These are phyloP conservation scores for Stagonosporopsis chrysanthemi DNA, from an alignment of 2,329 filamentous ascomycete species.

Conservation along the genomic window DNA sequence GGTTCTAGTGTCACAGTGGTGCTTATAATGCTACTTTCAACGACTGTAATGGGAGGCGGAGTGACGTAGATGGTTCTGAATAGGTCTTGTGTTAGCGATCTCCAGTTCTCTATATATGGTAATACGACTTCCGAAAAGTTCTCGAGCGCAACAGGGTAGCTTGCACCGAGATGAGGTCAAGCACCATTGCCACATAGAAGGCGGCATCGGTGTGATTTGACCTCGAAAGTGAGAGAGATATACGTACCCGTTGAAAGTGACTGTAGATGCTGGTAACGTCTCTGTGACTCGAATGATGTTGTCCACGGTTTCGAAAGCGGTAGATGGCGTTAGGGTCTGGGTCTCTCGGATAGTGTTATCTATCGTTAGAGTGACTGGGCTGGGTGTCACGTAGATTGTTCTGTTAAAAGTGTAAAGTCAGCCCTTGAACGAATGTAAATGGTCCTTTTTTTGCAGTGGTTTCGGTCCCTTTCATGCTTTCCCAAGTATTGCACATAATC, in stretches of 20 bases:
- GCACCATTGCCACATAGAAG: no score
- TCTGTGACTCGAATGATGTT: conserved; percentile 2
- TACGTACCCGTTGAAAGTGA: conserved; percentile 9
- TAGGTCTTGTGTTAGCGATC: not conserved
- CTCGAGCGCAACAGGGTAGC: no score
- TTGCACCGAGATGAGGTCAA: no score
- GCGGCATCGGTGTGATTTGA: no score
- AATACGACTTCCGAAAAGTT: not conserved
- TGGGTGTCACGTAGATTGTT: conserved; percentile 1
- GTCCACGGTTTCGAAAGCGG: not conserved
- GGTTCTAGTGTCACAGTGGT: conserved; percentile 9
- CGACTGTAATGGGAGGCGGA: conserved; percentile 4
- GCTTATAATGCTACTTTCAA: conserved; percentile 7
- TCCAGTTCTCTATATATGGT: not conserved
- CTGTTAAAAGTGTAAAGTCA: not conserved
- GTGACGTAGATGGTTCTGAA: conserved; percentile 9
- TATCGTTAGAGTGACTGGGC: not conserved
- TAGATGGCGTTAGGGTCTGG: not conserved
- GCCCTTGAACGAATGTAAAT: not conserved
- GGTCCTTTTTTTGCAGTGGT: not conserved
- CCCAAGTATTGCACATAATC: no score
- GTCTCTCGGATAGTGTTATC: conserved; percentile 6
- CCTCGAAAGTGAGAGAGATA: no score
- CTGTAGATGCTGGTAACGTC: conserved; percentile 6
- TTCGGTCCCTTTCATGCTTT: no score